Base-by-base conservation (phyloP, 768 basidiomycete genomes). In the Mycena galericulata region DNA sequence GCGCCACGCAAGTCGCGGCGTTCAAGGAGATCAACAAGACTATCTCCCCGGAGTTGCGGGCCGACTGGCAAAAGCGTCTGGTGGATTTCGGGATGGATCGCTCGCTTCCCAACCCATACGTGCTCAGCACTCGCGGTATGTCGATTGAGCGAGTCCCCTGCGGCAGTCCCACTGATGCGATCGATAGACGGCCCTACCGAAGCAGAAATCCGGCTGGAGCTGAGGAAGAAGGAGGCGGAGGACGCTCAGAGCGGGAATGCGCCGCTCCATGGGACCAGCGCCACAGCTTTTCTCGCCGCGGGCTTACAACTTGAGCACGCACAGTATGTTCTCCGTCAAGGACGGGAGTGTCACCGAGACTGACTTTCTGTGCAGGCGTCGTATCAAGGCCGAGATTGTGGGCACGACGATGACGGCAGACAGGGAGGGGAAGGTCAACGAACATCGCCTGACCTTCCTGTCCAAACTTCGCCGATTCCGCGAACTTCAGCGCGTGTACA, bases 391-490 rank as follows among this genome's bases (percentile, higher is more conserved):
- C 4, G 63, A 64, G 38, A 8, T 58, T 12, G 58, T 18, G 5
- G 43, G 36, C 1, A 9, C 24, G 2, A 30, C 38, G n/a, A 15
- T 58, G 7, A 29, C 63, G 18, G 46, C 53, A 11, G 51, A 45
- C 24, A 34, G 57, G 9, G 24, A 54, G 12, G 14, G 32, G 22
- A 62, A 66, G 47, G 24, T 72, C n/a, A 12, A 71, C 27, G 58
- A 73, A 27, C 70, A 46, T 30, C 59, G 70, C 11, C 20, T 43
- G 18, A 34, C 45, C 17, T 41, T 71, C 26, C 10, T 32, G 18
- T 17, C 29, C 9, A 69, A 70, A 29, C 24, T 68, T 12, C 20
- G 17, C 5, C 22, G 18, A 10, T 71, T 71, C 47, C 34, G 72
- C 0, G 26, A 27, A 2, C 41, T 53, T 4, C 60, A 68, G 56